Base-by-base conservation (phyloP, 305 asterid genomes). In the Fraxinus angustifolia region DNA sequence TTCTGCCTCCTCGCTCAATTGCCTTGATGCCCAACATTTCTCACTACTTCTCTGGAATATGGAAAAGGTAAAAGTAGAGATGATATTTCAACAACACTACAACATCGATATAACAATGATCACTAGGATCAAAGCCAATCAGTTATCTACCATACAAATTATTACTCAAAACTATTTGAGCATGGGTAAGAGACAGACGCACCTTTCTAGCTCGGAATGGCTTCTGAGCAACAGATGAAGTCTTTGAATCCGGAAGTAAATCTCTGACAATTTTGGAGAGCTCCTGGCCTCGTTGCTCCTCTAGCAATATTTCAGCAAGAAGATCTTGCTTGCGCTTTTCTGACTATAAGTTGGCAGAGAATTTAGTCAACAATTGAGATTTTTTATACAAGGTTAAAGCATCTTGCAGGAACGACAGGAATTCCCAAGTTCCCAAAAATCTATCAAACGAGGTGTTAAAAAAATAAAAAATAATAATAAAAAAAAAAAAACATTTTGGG, bases 1-100 rank as follows among this genome's bases (percentile, higher is more conserved):
- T 84, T 94, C 98, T 33, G 98, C 98, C 85, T 94, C 98, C 80
- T 92, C 97, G 10, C 81, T 86, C 87, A 96, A 79, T 80, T 71
- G 87, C 36, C 78, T 89, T 75, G 98, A 90, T 83, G 85, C 75
- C 81, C 89, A 81, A 87, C 72, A 85, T 88, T 86, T 88, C 86
- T 92, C 97, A 56, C 82, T 89, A 87, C 96, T 92, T 88, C 90
- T 94, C 99, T 96, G 88, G 56, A 87, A 85, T 83, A 85, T 71
- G 88, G 88, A 80, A 80, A 83, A 34, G 40, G 68, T 6, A 40
- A 10, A 76, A 8, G 16, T 1, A 17, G n/a, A 50, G 42, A 76
- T 68, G 1, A 28, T 28, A 30, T 14, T 28, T 28, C 16, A 68
- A 30, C 17, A 28, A 8, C 38, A 28, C 17, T 11, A 68, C 36